Evolutionary conservation across 2,329 filamentous ascomycete species (phyloP).

Genomic region (Hypoxylon sp.): DNA sequence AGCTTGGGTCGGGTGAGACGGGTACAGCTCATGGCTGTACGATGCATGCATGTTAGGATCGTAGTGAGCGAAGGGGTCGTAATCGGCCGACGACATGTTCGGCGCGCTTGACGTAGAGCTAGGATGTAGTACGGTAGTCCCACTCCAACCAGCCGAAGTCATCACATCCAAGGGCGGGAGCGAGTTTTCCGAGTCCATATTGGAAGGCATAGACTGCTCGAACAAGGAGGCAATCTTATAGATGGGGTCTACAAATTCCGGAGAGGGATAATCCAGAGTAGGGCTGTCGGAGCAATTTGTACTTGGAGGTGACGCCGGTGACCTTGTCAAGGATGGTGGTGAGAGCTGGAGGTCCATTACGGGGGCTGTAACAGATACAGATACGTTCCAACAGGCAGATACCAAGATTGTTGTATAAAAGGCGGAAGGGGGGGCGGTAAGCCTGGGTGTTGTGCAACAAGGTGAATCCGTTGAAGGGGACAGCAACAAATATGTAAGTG

Average conservation of each 20-base stretch:
- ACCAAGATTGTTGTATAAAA: slow-evolving; percentile 33
- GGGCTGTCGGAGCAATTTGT: slow-evolving; percentile 55
- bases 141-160: slow-evolving; percentile 56
- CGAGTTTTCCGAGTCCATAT: slow-evolving; percentile 50
- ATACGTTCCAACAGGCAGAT: slow-evolving; percentile 31
- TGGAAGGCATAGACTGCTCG: slow-evolving; percentile 48
- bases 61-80: slow-evolving; percentile 61
- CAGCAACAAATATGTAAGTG: slow-evolving; percentile 22
- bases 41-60: slow-evolving; percentile 51
- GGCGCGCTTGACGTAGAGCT: slow-evolving; percentile 53
- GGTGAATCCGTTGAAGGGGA: slow-evolving; percentile 21
- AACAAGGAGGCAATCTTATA: slow-evolving; percentile 55
- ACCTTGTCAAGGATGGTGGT: slow-evolving; percentile 57
- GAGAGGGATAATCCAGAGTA: slow-evolving; percentile 57
- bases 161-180: slow-evolving; percentile 53
- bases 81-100: slow-evolving; percentile 59
- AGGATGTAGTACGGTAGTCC: slow-evolving; percentile 51
- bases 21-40: slow-evolving; percentile 59
- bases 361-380: slow-evolving; percentile 34
- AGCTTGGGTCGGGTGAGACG: slow-evolving; percentile 49
- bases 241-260: slow-evolving; percentile 53
- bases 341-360: slow-evolving; percentile 62
- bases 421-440: slow-evolving; percentile 15
- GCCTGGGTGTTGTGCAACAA: slow-evolving; percentile 27
- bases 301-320: slow-evolving; percentile 54